Evolutionary conservation across 2,329 filamentous ascomycete species (phyloP), one percentile per base, ranked within the genome.

Genomic region (Verticillium longisporum): DNA sequence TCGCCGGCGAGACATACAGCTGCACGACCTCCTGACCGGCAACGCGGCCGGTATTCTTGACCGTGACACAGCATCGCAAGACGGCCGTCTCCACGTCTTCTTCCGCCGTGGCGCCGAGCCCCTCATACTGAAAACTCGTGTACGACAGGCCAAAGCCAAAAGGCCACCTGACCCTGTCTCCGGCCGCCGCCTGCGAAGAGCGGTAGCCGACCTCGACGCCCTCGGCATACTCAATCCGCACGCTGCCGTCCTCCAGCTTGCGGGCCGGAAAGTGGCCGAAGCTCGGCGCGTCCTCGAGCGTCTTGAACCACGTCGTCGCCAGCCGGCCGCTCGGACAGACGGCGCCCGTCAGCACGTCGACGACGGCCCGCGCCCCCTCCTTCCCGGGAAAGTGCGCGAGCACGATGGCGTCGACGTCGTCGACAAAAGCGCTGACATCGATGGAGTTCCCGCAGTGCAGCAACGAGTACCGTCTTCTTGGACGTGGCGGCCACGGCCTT

Each of bases 11-110:
- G 38, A 74, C 65, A 58, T 71, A 74, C 1, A 72, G 64, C 60
- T 73, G 71, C 0, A 73, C 61, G 0, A 72, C 67, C 54, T 72
- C 68, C 18, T 67, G 63, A 3, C 71, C 72, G 1, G 64, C 62
- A 4, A 59, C 62, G 5, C 60, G 54, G 11, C 68, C 69, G 1
- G 66, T 68, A 63, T 71, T 70, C 34, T 62, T 36, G 6, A 80
- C 78, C 67, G 81, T 86, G 66, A 89, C 85, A 7, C 65, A 69
- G 18, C 45, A 53, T 18, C 18, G 21, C n/a, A 53, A 26, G 14
- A 63, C 64, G 21, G 64, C 64, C 54, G 62, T 62, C 18, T 26
- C 2, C 18, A 7, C 45, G n/a, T 53, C 45, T 2, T 67, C 69
- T 15, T 61, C 26, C 6, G 62, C 57, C 0, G 21, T 31, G 3